These are phyloP conservation scores for Pseudomonodictys pantanalensis DNA, from an alignment of 495 filamentous ascomycete genomes.

Conservation along the genomic window DNA sequence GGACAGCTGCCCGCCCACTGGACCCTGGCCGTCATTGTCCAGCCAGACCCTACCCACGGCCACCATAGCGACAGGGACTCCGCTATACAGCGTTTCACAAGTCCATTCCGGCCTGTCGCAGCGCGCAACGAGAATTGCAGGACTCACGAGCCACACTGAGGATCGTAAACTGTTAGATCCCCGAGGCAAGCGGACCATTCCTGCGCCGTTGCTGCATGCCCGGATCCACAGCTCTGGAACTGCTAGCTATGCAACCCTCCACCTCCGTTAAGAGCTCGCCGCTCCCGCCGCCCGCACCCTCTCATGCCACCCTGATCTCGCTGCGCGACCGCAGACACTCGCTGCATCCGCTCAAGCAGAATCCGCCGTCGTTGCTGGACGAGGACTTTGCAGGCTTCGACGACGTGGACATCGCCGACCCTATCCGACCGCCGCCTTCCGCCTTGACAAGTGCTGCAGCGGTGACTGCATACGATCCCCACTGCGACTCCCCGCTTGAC, in stretches of 20 bases:
- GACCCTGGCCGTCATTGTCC: too few species aligned
- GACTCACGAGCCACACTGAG: constrained; percentile 4
- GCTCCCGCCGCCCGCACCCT: constrained; percentile 14
- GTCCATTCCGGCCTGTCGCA: too few species aligned
- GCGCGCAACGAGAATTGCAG: constrained; percentile 19
- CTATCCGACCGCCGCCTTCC: constrained; percentile 29
- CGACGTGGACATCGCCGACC: constrained; percentile 22
- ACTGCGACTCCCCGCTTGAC: constrained; percentile 16
- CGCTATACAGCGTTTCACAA: too few species aligned
- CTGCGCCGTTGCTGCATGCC: constrained; percentile 4
- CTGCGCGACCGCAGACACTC: constrained; percentile 19
- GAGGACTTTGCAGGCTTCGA: constrained; percentile 13
- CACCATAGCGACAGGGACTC: too few species aligned
- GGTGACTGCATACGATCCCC: constrained; percentile 29
- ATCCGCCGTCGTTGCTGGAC: constrained; percentile 7
- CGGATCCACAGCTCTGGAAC: constrained; percentile 11
- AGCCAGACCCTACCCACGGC: too few species aligned
- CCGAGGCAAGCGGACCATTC: constrained; percentile 6
- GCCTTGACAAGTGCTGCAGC: constrained; percentile 32
- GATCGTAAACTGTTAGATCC: constrained; percentile 3
- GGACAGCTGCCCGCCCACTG: too few species aligned
- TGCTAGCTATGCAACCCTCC: background rate
- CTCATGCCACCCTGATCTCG: constrained; percentile 28
- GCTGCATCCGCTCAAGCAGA: constrained; percentile 19
- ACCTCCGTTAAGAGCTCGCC: too few species aligned